Evolutionary conservation across 176 grass and related monocot species (phyloP).

Genomic region (Oryza nivara): DNA sequence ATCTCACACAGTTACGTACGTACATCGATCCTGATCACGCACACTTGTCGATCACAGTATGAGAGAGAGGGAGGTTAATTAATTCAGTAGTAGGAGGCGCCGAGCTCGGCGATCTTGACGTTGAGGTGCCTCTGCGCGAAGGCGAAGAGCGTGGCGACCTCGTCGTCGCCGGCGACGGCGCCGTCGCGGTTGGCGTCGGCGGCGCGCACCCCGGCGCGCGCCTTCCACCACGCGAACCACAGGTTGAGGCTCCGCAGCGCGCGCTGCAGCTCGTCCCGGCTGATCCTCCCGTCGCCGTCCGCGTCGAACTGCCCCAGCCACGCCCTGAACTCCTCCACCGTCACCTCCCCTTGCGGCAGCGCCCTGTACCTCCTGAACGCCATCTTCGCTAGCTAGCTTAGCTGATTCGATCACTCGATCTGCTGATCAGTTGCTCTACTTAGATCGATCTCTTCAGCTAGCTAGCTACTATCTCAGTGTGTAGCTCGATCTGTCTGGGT

Average conservation of each 20-base stretch:
- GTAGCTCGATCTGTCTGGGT: neutral
- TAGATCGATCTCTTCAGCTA: no score
- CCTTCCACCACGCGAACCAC: slow-evolving; percentile 80
- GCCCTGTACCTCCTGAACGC: slow-evolving; percentile 54
- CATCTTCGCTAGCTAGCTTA: slow-evolving; percentile 21
- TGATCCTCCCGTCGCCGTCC: slow-evolving; percentile 63
- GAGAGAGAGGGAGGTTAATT: neutral
- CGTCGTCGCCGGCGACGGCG: slow-evolving; percentile 44
- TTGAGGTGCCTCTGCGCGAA: slow-evolving; percentile 65
- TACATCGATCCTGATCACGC: neutral
- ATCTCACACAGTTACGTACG: neutral
- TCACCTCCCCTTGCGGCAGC: slow-evolving; percentile 67
- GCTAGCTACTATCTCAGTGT: no score
- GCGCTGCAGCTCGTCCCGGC: slow-evolving; percentile 60
- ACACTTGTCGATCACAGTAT: neutral
- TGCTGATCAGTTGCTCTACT: neutral
- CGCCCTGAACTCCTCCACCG: slow-evolving; percentile 65
- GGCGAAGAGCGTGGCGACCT: slow-evolving; percentile 47
- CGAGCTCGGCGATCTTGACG: slow-evolving; percentile 63
- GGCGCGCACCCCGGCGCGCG: slow-evolving; percentile 49
- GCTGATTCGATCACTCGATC: neutral
- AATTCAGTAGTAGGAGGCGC: slow-evolving; percentile 24
- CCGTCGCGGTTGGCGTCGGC: slow-evolving; percentile 60
- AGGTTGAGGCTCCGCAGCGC: slow-evolving; percentile 64
- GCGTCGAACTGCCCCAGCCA: slow-evolving; percentile 84